Conservation (phyloP, 805 yeast genomes). For the Yarrowia sp. region DNA sequence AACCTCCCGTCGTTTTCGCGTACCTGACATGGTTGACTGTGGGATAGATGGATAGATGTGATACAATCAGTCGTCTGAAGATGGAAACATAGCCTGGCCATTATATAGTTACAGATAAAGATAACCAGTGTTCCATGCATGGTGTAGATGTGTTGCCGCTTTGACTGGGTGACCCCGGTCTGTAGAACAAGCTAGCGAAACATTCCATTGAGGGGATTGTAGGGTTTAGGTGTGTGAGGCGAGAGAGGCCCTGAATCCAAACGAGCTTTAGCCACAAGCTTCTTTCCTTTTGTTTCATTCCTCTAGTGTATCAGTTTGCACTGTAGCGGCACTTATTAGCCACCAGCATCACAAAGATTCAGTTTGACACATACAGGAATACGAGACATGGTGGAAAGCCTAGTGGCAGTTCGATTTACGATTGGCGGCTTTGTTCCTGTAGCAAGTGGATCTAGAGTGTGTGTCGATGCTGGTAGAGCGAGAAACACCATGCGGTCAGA, state of each 20-base stretch:
- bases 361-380: slow-evolving; percentile 32
- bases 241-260: slow-evolving; percentile 20
- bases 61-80: too few species aligned
- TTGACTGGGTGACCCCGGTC: slow-evolving; percentile 3
- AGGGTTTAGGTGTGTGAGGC: slow-evolving; percentile 6
- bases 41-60: too few species aligned
- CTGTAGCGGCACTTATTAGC: background rate
- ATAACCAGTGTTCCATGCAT: slow-evolving; percentile 18
- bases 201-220: slow-evolving; percentile 11
- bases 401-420: background rate
- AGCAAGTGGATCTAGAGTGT: slow-evolving; percentile 10
- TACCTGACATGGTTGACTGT: background rate
- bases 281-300: slow-evolving; percentile 27
- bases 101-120: background rate
- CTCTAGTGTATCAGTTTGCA: slow-evolving; percentile 10
- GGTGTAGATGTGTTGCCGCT: slow-evolving; percentile 1
- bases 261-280: slow-evolving; percentile 7
- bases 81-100: background rate
- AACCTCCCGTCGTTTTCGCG: slow-evolving; percentile 5
- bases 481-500: slow-evolving; percentile 3
- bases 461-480: background rate
- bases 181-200: background rate
- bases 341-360: slow-evolving; percentile 6
- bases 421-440: slow-evolving; percentile 8
- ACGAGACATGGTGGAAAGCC: slow-evolving; percentile 14